Evolutionary conservation across 192 early-diverging fungal genomes (phyloP).

Genomic region (Backusella circina): DNA sequence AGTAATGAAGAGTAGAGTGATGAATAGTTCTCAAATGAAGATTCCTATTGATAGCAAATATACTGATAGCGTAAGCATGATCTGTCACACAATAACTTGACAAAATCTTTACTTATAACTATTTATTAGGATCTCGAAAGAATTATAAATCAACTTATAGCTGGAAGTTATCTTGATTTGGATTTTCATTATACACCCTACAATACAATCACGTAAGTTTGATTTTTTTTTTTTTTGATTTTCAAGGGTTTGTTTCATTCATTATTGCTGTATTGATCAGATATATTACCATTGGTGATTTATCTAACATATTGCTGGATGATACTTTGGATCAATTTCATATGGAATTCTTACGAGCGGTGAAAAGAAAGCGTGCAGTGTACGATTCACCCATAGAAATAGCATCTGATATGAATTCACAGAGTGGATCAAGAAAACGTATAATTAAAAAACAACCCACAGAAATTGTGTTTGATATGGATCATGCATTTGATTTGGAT

Average conservation of each 20-base stretch:
- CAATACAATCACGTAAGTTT: constrained; percentile 53
- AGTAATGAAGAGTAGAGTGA: neutral
- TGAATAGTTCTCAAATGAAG: neutral
- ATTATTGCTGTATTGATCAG: neutral
- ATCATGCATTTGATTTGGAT: neutral
- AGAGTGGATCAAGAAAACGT: neutral
- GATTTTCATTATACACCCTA: constrained; percentile 64
- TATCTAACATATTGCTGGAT: neutral
- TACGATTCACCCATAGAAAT: neutral
- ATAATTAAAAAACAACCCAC: neutral
- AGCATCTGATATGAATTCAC: neutral
- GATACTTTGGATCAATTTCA: neutral
- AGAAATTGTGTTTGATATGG: neutral
- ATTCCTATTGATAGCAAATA: constrained; percentile 7
- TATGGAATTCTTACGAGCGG: neutral
- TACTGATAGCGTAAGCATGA: neutral
- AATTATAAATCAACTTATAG: constrained; percentile 52
- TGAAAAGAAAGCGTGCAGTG: neutral
- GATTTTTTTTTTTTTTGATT: neutral
- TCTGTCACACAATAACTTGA: neutral
- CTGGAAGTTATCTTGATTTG: constrained; percentile 48
- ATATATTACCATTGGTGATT: neutral
- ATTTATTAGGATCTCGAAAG: constrained; percentile 47
- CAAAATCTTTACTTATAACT: too few relatives aligned
- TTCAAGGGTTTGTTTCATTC: neutral